A percentile compares a stretch with the other conserved stretches of the same genome.
phyloP scores from a whole-genome alignment of 2,329 filamentous ascomycete species.

The Penicillium thymicola region DNA sequence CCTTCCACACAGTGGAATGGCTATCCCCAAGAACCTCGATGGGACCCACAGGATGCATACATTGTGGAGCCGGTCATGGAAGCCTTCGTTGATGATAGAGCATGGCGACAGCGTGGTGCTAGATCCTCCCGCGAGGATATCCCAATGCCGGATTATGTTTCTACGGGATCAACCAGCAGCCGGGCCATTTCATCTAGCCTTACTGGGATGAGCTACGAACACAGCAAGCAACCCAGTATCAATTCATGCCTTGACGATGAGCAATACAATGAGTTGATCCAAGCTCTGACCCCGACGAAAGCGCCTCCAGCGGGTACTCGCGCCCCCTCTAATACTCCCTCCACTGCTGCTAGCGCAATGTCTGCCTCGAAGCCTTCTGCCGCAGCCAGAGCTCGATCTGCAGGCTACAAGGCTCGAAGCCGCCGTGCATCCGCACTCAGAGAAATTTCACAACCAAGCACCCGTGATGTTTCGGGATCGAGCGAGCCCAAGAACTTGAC shows the following conservation, averaged over 20 bases:
- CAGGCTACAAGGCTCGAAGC: constrained; percentile 22
- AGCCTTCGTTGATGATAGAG: constrained; percentile 30
- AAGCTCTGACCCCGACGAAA: constrained; percentile 38
- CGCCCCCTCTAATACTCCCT: constrained; percentile 32
- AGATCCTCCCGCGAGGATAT: constrained; percentile 45
- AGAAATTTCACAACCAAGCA: constrained; percentile 30
- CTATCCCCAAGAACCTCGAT: constrained; percentile 26
- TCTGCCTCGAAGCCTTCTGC: constrained; percentile 28
- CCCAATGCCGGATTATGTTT: constrained; percentile 50
- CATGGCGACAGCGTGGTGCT: constrained; percentile 29
- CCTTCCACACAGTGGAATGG: constrained; percentile 27
- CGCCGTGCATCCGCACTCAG: constrained; percentile 23
- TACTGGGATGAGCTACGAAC: constrained; percentile 42
- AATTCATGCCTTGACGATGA: constrained; percentile 35
- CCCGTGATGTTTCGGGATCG: constrained; percentile 34
- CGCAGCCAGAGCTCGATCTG: constrained; percentile 28
- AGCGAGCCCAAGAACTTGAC: constrained; percentile 27
- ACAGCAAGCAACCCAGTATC: constrained; percentile 41
- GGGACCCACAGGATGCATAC: constrained; percentile 26
- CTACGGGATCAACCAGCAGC: constrained; percentile 37
- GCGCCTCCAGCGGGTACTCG: constrained; percentile 25
- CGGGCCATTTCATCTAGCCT: constrained; percentile 39
- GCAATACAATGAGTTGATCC: constrained; percentile 36
- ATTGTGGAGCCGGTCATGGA: constrained; percentile 44
- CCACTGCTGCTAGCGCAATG: constrained; percentile 18